Evolutionary conservation across 306 rosid species (phyloP).

Genomic region (Cicer chorassanicum): DNA sequence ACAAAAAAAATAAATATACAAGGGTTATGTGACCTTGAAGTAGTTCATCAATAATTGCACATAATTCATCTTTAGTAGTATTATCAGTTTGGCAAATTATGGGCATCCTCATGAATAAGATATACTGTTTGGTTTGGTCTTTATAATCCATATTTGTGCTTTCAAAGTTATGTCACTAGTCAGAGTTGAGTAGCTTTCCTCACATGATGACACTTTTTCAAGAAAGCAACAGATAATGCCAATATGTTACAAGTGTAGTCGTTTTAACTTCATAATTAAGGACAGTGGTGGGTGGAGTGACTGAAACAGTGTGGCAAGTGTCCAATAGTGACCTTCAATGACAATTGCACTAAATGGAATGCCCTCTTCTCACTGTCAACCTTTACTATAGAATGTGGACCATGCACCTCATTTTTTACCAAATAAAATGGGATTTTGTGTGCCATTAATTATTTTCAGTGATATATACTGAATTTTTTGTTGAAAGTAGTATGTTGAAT

Average conservation of each 20-base stretch:
- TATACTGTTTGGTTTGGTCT: slow-evolving; percentile 19
- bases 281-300: slow-evolving; percentile 43
- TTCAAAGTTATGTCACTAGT: slow-evolving; percentile 23
- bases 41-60: slow-evolving; percentile 21
- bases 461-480: slow-evolving; percentile 40
- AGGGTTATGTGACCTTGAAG: background rate
- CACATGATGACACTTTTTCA: background rate
- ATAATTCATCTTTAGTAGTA: background rate
- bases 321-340: slow-evolving; percentile 41
- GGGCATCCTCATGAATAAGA: slow-evolving; percentile 25
- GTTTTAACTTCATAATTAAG: slow-evolving; percentile 30
- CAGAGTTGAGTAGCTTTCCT: slow-evolving; percentile 43
- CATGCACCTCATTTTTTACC: background rate
- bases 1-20: background rate
- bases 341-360: slow-evolving; percentile 32
- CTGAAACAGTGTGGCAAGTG: slow-evolving; percentile 41
- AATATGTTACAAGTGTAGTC: background rate
- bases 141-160: slow-evolving; percentile 17
- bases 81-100: slow-evolving; percentile 3
- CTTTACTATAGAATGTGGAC: slow-evolving; percentile 36
- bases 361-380: slow-evolving; percentile 43
- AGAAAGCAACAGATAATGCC: slow-evolving; percentile 25
- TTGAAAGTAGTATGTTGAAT: slow-evolving; percentile 20
- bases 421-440: slow-evolving; percentile 9
- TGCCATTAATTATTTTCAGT: slow-evolving; percentile 39